A percentile compares a stretch with the other conserved stretches of the same genome.
Evolutionary conservation across 495 filamentous ascomycete genomes (phyloP).

Genomic region (Rhypophila decipiens): DNA sequence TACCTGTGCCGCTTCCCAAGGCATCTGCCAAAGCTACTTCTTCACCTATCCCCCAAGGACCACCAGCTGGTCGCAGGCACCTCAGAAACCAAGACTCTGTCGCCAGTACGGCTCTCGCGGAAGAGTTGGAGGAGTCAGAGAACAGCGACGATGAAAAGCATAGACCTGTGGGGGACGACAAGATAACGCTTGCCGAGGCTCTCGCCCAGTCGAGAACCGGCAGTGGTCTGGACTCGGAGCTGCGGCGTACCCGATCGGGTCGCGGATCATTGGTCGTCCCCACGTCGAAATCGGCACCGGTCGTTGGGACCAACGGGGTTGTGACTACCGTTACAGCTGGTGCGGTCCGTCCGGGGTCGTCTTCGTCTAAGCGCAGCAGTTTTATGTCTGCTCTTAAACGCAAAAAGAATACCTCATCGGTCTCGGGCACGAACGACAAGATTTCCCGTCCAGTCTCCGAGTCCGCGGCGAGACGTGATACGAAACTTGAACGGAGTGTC

Average conservation of each 20-base stretch:
- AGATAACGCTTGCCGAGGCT: not conserved
- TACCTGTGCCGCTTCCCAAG: conserved; percentile 5
- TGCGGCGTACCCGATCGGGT: conserved; percentile 29
- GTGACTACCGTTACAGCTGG: not conserved
- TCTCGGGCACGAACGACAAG: no score
- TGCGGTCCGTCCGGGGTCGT: conserved; percentile 6
- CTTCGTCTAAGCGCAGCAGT: conserved; percentile 21
- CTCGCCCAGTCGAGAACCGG: not conserved
- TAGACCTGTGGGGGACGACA: not conserved
- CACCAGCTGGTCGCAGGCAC: not conserved
- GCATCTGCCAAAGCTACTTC: not conserved
- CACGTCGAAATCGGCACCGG: conserved; percentile 17
- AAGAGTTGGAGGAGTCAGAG: conserved; percentile 35
- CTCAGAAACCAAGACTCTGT: conserved; percentile 12
- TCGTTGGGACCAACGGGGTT: conserved; percentile 1
- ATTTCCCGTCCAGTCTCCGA: conserved; percentile 38
- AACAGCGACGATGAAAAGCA: conserved; percentile 19
- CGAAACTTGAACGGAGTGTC: conserved; percentile 41
- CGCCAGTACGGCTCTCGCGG: conserved; percentile 23
- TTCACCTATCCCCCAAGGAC: not conserved
- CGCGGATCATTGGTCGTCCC: conserved; percentile 18
- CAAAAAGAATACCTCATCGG: conserved; percentile 35
- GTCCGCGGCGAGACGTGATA: conserved; percentile 45
- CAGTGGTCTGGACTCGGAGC: conserved; percentile 1
- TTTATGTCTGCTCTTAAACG: conserved; percentile 41